Evolutionary conservation across 1,284 basidiomycete genomes (phyloP).

Genomic region (Farysia itapuensis): DNA sequence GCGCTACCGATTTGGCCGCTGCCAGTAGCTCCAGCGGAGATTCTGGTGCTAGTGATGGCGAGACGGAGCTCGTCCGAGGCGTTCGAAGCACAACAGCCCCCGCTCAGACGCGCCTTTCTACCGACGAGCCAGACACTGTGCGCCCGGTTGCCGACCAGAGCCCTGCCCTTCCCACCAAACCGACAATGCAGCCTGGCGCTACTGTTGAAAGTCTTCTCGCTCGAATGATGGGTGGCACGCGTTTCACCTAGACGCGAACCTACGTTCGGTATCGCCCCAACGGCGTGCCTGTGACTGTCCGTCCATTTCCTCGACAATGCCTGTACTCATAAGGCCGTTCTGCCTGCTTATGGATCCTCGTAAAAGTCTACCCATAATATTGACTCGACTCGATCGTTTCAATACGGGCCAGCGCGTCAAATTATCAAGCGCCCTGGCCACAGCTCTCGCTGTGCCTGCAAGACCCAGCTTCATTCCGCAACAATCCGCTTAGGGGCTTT

Average conservation of each 20-base stretch:
- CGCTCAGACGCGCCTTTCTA: conserved; percentile 17
- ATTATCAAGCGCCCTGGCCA: conserved; percentile 41
- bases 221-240: conserved; percentile 40
- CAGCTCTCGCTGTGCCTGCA: too few species aligned
- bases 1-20: conserved; percentile 20
- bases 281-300: too few species aligned
- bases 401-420: conserved; percentile 34
- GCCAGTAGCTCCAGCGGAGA: conserved; percentile 14
- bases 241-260: conserved; percentile 9
- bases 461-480: too few species aligned
- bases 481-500: too few species aligned
- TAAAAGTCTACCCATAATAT: background rate
- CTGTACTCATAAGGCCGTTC: too few species aligned
- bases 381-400: background rate
- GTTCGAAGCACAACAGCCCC: conserved; percentile 38
- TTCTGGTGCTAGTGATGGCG: conserved; percentile 25
- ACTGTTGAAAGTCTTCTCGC: conserved; percentile 44
- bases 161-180: conserved; percentile 17
- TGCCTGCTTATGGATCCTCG: too few species aligned
- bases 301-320: too few species aligned
- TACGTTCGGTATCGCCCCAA: too few species aligned
- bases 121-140: conserved; percentile 2
- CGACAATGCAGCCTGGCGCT: conserved; percentile 26
- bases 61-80: conserved; percentile 21
- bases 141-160: conserved; percentile 3